Evolutionary conservation across 768 basidiomycete species (phyloP).

Genomic region (Cytidiella melzeri): DNA sequence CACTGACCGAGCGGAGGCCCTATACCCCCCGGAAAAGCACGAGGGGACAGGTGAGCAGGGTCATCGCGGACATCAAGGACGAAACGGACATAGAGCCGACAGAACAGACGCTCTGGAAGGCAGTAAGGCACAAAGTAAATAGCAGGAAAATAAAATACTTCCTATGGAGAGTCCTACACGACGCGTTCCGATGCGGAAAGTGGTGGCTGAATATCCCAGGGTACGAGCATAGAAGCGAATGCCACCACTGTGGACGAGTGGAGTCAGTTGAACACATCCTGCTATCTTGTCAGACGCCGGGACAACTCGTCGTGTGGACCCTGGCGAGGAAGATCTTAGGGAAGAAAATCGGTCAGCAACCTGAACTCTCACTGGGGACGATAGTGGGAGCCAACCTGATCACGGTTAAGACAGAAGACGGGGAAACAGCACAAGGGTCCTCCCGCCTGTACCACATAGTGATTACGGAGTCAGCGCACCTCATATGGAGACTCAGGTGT

Average conservation of each 20-base stretch:
- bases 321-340: constrained; percentile 3
- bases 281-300: constrained; percentile 5
- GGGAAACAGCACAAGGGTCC: neutral
- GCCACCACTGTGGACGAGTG: constrained; percentile 5
- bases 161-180: constrained; percentile 8
- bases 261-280: constrained; percentile 22
- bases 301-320: constrained; percentile 4
- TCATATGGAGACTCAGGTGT: constrained; percentile 13
- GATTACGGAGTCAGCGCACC: constrained; percentile 2
- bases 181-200: neutral
- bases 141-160: neutral
- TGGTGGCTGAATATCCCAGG: constrained; percentile 11
- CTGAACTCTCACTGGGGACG: neutral
- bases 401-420: neutral
- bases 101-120: neutral
- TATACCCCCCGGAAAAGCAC: too few relatives aligned
- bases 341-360: neutral
- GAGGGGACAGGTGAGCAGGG: too few relatives aligned
- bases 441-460: constrained; percentile 9
- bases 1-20: too few relatives aligned
- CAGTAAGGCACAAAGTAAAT: neutral
- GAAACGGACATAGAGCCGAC: neutral
- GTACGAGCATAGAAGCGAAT: constrained; percentile 7
- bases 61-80: too few relatives aligned
- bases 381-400: neutral